Conservation (phyloP, 192 early-diverging fungal species). For the Backusella psychrophila region DNA sequence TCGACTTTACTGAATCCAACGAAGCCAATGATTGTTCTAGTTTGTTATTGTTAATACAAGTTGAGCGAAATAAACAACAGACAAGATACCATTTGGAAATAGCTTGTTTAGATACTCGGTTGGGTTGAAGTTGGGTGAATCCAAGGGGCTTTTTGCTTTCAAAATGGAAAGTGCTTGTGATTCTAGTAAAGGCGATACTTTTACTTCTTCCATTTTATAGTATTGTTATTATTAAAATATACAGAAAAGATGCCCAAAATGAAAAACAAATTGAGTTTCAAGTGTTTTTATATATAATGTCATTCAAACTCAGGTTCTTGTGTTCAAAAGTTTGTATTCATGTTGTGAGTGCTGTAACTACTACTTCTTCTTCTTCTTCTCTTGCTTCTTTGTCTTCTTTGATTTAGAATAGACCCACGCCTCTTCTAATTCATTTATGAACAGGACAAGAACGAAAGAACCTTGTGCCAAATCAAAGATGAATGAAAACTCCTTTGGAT, state of each 20-base stretch:
- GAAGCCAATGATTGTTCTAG: slow-evolving; percentile 63
- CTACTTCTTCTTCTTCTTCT: no score
- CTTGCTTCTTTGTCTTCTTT: no score
- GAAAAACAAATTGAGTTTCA: not conserved
- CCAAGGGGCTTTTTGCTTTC: slow-evolving; percentile 59
- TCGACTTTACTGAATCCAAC: slow-evolving; percentile 63
- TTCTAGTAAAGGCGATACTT: slow-evolving; percentile 57
- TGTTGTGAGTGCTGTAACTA: no score
- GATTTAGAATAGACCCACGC: no score
- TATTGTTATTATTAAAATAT: not conserved
- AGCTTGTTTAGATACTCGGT: slow-evolving; percentile 77
- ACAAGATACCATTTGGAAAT: slow-evolving; percentile 66
- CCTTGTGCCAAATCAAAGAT: no score
- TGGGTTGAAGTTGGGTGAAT: slow-evolving; percentile 68
- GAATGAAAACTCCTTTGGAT: no score
- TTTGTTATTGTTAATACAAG: not conserved
- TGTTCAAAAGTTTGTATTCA: not conserved
- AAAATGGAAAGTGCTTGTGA: slow-evolving; percentile 53
- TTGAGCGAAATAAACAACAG: not conserved
- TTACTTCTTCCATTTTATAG: slow-evolving; percentile 28
- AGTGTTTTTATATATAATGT: not conserved
- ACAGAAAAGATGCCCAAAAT: not conserved
- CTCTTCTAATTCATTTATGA: no score
- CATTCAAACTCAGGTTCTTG: not conserved
- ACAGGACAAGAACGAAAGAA: no score